phyloP scores from a whole-genome alignment of 176 grass and related monocot genomes.

The Rhynchospora breviuscula region DNA sequence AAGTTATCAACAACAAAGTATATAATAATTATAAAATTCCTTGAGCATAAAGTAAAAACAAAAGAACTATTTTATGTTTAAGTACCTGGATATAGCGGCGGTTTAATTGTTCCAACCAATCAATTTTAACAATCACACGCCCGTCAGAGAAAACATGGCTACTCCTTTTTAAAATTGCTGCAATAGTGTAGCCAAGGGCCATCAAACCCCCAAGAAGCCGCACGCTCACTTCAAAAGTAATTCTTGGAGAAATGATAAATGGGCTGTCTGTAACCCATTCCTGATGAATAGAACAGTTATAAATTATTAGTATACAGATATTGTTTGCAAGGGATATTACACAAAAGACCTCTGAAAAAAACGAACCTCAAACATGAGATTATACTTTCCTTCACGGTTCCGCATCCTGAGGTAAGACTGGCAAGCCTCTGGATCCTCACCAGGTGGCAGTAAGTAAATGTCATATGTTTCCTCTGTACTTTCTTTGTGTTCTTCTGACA shows the following conservation, averaged over 20 bases:
- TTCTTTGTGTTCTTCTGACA: slow-evolving; percentile 72
- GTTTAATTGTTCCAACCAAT: slow-evolving; percentile 87
- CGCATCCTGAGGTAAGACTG: slow-evolving; percentile 98
- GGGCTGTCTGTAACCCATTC: slow-evolving; percentile 94
- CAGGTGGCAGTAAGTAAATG: slow-evolving; percentile 96
- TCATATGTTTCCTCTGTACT: slow-evolving; percentile 86
- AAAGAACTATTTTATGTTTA: not conserved
- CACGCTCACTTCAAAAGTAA: slow-evolving; percentile 98
- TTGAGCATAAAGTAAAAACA: not conserved
- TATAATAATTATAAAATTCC: not conserved
- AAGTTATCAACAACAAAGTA: slow-evolving; percentile 17
- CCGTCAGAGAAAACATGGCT: slow-evolving; percentile 77
- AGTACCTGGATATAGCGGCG: slow-evolving; percentile 77
- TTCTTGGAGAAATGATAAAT: slow-evolving; percentile 98
- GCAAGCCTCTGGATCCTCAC: slow-evolving; percentile 93
- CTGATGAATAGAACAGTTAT: slow-evolving; percentile 32
- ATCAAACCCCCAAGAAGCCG: slow-evolving; percentile 98
- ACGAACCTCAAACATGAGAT: slow-evolving; percentile 93
- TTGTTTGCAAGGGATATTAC: not conserved
- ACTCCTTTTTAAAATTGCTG: slow-evolving; percentile 92
- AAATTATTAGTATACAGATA: not conserved
- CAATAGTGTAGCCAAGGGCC: slow-evolving; percentile 93
- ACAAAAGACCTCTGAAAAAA: not conserved
- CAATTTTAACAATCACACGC: slow-evolving; percentile 89
- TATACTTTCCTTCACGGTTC: slow-evolving; percentile 98